phyloP scores from a whole-genome alignment of 768 basidiomycete species.

The Tricholomella constricta region DNA sequence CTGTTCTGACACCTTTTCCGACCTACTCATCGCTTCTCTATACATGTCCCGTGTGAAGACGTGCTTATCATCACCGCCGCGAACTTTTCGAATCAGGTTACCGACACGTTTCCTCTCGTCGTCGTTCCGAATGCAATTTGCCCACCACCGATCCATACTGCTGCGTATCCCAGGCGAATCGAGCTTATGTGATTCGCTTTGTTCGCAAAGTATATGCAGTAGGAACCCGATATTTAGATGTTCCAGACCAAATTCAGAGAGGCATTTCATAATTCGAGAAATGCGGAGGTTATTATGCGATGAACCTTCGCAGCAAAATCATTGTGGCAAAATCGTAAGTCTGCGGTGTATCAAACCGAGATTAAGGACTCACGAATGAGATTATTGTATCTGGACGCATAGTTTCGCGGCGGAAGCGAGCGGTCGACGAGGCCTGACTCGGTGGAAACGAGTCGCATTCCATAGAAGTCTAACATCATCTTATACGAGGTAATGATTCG shows the following conservation, averaged over 20 bases:
- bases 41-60: slow-evolving; percentile 64
- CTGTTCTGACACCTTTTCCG: slow-evolving; percentile 25
- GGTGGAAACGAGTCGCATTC: slow-evolving; percentile 61
- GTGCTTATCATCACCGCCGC: slow-evolving; percentile 38
- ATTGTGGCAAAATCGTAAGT: neutral
- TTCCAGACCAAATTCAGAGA: slow-evolving; percentile 72
- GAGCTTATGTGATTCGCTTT: slow-evolving; percentile 59
- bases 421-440: slow-evolving; percentile 65
- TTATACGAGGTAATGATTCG: slow-evolving; percentile 62
- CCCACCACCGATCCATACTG: slow-evolving; percentile 83
- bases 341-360: neutral
- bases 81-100: slow-evolving; percentile 50
- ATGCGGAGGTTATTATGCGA: slow-evolving; percentile 79
- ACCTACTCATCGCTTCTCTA: slow-evolving; percentile 44
- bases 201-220: slow-evolving; percentile 68
- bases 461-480: slow-evolving; percentile 82
- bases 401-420: slow-evolving; percentile 48
- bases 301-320: slow-evolving; percentile 44
- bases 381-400: slow-evolving; percentile 58
- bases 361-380: slow-evolving; percentile 56
- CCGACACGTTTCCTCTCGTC: slow-evolving; percentile 59
- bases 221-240: slow-evolving; percentile 65
- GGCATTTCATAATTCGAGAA: slow-evolving; percentile 73
- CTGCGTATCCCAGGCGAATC: slow-evolving; percentile 45
- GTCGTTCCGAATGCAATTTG: slow-evolving; percentile 68